phyloP scores from a whole-genome alignment of 306 rosid species.

The Malus asiatica region DNA sequence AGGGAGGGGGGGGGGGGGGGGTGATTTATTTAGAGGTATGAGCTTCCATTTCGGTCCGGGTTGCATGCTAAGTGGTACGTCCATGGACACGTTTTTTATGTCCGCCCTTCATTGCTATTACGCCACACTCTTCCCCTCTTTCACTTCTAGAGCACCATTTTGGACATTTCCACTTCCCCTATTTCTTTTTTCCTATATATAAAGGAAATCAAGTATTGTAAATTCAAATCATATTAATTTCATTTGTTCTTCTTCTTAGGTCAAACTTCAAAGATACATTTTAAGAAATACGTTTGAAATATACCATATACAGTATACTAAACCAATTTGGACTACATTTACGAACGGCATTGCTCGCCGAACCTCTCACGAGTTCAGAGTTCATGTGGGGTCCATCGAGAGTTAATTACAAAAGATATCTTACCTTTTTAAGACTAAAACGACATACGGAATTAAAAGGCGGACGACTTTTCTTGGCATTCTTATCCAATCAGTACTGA shows the following conservation, averaged over 20 bases:
- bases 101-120: conserved; percentile 3
- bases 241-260: not conserved
- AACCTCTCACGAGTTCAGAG: not conserved
- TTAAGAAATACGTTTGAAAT: not conserved
- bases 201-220: not conserved
- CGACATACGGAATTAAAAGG: not conserved
- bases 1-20: not conserved
- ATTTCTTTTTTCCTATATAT: not conserved
- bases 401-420: not conserved
- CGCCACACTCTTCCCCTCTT: not conserved
- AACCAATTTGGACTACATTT: not conserved
- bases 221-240: not conserved
- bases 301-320: not conserved
- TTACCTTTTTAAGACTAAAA: not conserved
- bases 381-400: not conserved
- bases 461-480: not conserved
- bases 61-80: conserved; percentile 70
- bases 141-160: conserved; percentile 13
- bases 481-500: not conserved
- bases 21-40: conserved; percentile 41
- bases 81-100: conserved; percentile 35
- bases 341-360: too few species aligned
- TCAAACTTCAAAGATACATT: not conserved
- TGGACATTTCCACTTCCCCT: not conserved
- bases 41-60: conserved; percentile 66